A percentile compares a stretch with the other conserved stretches of the same genome.
Conservation (phyloP, 768 basidiomycete genomes). For the Agrocybe chaxingu region DNA sequence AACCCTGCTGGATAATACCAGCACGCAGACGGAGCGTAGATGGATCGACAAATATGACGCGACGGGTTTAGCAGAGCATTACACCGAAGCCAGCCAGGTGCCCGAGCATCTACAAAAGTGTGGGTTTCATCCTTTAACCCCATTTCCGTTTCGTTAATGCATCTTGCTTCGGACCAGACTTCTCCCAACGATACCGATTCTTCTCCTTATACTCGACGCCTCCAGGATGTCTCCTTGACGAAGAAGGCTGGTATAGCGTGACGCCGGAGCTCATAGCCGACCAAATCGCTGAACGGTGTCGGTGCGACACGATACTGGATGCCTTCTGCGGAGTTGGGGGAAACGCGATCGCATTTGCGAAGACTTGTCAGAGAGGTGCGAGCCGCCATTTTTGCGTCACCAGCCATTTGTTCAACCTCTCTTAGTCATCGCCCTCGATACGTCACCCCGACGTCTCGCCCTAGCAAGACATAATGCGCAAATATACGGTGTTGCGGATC, state of each 20-base stretch:
- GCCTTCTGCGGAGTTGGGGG: constrained; percentile 98
- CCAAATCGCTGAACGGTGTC: constrained; percentile 91
- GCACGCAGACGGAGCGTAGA: constrained; percentile 10
- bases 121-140: constrained; percentile 33
- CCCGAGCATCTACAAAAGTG: constrained; percentile 83
- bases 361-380: constrained; percentile 91
- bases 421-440: constrained; percentile 91
- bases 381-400: constrained; percentile 5
- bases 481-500: constrained; percentile 91
- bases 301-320: constrained; percentile 81
- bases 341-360: constrained; percentile 95
- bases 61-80: constrained; percentile 70
- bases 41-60: constrained; percentile 57
- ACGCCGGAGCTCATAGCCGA: constrained; percentile 91
- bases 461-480: constrained; percentile 92
- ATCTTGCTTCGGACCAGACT: constrained; percentile 51
- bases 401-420: not conserved
- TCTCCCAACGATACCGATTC: constrained; percentile 75
- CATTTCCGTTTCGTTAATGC: not conserved
- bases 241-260: constrained; percentile 97
- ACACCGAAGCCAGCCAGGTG: constrained; percentile 60
- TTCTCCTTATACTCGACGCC: constrained; percentile 73
- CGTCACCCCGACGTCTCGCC: constrained; percentile 76
- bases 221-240: constrained; percentile 82
- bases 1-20: constrained; percentile 17